Conservation (phyloP, 164 flowering plant genomes). For the Kingdonia uniflora region DNA sequence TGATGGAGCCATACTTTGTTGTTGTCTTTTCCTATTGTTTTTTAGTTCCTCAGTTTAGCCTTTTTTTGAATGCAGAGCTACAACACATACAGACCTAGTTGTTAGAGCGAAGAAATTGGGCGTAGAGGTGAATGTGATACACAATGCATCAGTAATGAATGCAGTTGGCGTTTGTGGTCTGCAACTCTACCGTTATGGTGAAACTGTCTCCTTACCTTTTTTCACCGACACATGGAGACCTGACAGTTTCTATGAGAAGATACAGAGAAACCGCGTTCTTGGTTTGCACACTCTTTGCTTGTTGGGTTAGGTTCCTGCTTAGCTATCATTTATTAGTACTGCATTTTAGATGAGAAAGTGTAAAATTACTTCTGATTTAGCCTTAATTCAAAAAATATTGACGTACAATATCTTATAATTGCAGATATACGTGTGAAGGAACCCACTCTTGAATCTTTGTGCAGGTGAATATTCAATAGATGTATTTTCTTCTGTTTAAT, state of each 20-base stretch:
- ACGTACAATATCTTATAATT: background rate
- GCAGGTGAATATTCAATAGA: slow-evolving; percentile 30
- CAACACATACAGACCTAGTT: slow-evolving; percentile 87
- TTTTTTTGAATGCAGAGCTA: slow-evolving; percentile 48
- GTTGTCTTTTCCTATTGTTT: background rate
- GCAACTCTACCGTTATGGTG: slow-evolving; percentile 93
- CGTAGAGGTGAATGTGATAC: slow-evolving; percentile 66
- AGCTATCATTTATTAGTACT: background rate
- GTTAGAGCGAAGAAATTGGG: slow-evolving; percentile 81
- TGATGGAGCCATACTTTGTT: background rate
- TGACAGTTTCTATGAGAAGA: slow-evolving; percentile 87
- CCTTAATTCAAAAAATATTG: background rate
- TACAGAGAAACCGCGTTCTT: slow-evolving; percentile 48
- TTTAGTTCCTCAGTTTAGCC: background rate
- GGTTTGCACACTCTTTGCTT: slow-evolving; percentile 91
- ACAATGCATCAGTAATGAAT: slow-evolving; percentile 95
- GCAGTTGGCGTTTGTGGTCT: slow-evolving; percentile 91
- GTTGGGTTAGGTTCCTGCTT: slow-evolving; percentile 44
- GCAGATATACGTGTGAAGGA: slow-evolving; percentile 93
- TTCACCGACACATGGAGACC: slow-evolving; percentile 95
- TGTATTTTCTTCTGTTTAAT: background rate
- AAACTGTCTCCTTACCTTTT: slow-evolving; percentile 86
- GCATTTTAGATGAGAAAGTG: background rate
- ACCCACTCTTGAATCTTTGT: slow-evolving; percentile 74
- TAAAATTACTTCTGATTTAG: background rate